Percentiles rank a stretch among this genome's conserved stretches.
Evolutionary conservation across 768 basidiomycete species (phyloP).

Genomic region (Clitopilus hobsonii): DNA sequence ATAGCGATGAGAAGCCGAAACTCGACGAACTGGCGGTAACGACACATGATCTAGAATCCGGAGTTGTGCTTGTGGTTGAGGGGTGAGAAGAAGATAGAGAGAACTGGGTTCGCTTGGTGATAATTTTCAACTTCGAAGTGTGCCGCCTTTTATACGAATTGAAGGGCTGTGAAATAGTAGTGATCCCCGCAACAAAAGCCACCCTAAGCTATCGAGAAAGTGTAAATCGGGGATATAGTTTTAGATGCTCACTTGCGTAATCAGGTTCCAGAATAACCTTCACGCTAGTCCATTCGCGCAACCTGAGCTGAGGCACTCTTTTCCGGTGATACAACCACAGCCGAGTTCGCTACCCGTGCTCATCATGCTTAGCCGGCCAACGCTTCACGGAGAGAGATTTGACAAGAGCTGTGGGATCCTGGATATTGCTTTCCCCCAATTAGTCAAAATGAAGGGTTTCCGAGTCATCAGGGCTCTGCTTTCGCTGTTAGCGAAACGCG

Average conservation of each 20-base stretch:
- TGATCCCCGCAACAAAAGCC: constrained; percentile 2
- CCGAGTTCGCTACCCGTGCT: not conserved
- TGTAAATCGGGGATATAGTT: not conserved
- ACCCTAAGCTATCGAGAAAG: not conserved
- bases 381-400: not conserved
- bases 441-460: not conserved
- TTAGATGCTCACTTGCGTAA: not conserved
- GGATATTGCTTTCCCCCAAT: not conserved
- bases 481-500: not conserved
- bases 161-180: not conserved
- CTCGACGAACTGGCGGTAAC: constrained; percentile 45
- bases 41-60: constrained; percentile 38
- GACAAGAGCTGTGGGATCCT: not conserved
- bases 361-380: not conserved
- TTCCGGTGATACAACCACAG: not conserved
- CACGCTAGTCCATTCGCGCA: not conserved
- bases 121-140: not conserved
- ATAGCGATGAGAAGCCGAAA: not conserved
- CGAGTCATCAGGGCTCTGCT: not conserved
- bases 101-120: constrained; percentile 3
- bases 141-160: constrained; percentile 11
- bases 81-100: constrained; percentile 8
- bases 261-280: constrained; percentile 1
- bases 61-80: not conserved
- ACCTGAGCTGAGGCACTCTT: not conserved